Percentiles rank a stretch among this genome's conserved stretches.
phyloP scores from a whole-genome alignment of 139 green algal species.

The Tetraselmis striata region DNA sequence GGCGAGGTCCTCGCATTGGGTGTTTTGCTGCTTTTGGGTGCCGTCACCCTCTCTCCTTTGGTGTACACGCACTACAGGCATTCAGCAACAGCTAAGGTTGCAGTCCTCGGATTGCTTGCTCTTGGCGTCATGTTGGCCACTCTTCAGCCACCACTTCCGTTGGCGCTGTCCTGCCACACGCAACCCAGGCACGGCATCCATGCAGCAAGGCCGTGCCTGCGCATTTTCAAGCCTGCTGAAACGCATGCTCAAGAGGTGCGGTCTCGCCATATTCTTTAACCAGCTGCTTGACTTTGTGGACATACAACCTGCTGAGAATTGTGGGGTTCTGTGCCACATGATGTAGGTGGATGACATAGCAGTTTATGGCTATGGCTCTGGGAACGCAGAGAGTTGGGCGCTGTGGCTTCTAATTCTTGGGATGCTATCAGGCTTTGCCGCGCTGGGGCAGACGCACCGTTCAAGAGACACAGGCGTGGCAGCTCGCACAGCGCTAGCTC shows the following conservation, averaged over 20 bases:
- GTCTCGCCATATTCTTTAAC: too few species aligned
- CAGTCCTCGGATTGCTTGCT: background rate
- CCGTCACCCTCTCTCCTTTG: background rate
- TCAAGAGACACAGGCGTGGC: background rate
- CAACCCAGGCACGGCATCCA: background rate
- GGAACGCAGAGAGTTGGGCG: background rate
- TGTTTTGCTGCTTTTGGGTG: background rate
- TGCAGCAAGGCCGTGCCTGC: background rate
- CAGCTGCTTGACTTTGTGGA: too few species aligned
- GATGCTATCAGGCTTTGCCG: background rate
- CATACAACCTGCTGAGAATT: too few species aligned
- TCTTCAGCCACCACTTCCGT: background rate
- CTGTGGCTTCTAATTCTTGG: background rate
- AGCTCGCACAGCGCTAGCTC: background rate
- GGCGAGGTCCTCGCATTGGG: background rate
- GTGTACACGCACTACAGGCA: background rate
- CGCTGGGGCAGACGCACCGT: background rate
- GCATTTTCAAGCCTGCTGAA: background rate
- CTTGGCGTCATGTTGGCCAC: background rate
- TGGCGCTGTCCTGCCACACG: background rate
- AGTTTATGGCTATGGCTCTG: background rate
- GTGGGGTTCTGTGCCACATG: too few species aligned
- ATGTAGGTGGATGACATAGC: background rate
- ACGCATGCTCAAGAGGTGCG: too few species aligned
- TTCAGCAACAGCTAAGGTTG: background rate